phyloP scores from a whole-genome alignment of 495 filamentous ascomycete species.

The Penicillium steckii region DNA sequence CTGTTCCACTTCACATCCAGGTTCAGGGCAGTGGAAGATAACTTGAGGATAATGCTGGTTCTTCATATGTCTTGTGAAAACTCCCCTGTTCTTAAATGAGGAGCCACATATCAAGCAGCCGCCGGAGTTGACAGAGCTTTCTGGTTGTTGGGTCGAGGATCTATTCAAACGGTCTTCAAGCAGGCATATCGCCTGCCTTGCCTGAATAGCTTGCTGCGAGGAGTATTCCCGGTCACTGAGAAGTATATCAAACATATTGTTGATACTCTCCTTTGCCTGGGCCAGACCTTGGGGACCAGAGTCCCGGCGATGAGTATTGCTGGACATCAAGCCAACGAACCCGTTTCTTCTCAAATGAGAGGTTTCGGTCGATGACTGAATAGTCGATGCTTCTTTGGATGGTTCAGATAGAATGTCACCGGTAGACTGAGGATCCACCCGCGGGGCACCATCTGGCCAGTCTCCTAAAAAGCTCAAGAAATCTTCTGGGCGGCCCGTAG shows the following conservation, averaged over 20 bases:
- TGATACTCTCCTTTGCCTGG: background rate
- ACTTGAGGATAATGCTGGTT: background rate
- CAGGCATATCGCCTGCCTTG: background rate
- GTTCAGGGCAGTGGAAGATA: background rate
- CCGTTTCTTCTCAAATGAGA: background rate
- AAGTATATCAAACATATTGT: background rate
- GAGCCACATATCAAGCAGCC: background rate
- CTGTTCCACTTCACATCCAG: background rate
- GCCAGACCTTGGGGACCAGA: background rate
- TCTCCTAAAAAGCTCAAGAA: background rate
- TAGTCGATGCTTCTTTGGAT: background rate
- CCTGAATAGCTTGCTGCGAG: background rate
- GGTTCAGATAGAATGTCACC: background rate
- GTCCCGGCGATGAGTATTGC: background rate
- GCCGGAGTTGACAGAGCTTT: background rate
- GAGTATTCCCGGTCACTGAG: background rate
- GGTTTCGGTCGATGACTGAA: background rate
- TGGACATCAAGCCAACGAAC: background rate
- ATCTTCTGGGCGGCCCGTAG: background rate
- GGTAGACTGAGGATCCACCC: background rate
- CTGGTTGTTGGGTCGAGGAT: background rate
- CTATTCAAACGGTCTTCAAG: background rate
- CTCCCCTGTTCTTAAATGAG: background rate
- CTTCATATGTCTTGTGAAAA: background rate
- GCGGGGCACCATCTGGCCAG: too few species aligned